Conservation (phyloP, 495 filamentous ascomycete species). For the Penicillium subrubescens region DNA sequence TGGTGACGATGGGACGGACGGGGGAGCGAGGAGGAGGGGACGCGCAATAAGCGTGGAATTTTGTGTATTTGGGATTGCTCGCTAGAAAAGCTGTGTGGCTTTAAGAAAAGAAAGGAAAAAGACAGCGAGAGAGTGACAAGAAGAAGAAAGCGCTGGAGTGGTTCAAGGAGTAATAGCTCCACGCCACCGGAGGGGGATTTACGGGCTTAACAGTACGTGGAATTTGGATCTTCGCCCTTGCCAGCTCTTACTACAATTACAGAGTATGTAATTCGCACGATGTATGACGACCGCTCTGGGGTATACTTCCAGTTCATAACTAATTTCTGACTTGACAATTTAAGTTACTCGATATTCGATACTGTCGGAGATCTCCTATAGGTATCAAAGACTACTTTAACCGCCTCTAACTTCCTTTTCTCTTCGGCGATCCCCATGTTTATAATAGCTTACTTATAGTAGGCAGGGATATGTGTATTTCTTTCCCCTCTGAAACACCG, state of each 20-base stretch:
- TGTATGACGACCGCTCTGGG: background rate
- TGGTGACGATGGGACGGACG: background rate
- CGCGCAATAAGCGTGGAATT: constrained; percentile 1
- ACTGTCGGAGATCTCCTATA: background rate
- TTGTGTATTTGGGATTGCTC: background rate
- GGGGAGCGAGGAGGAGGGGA: background rate
- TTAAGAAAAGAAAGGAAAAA: background rate
- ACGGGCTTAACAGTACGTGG: background rate
- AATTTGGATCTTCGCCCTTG: constrained; percentile 1
- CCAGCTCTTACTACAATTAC: background rate
- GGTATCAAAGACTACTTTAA: background rate
- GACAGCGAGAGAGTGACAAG: background rate
- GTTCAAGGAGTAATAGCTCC: background rate
- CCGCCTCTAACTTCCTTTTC: constrained; percentile 6
- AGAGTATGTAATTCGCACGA: background rate
- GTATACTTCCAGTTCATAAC: too few relatives aligned
- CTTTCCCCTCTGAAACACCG: background rate
- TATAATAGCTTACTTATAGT: too few relatives aligned
- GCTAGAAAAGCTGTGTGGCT: background rate
- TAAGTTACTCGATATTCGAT: background rate
- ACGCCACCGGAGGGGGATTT: background rate
- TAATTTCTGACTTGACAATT: background rate
- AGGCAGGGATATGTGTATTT: background rate
- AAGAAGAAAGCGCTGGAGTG: background rate
- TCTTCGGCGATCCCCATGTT: background rate